Evolutionary conservation across 305 asterid species (phyloP).

Genomic region (Fraxinus floribunda): DNA sequence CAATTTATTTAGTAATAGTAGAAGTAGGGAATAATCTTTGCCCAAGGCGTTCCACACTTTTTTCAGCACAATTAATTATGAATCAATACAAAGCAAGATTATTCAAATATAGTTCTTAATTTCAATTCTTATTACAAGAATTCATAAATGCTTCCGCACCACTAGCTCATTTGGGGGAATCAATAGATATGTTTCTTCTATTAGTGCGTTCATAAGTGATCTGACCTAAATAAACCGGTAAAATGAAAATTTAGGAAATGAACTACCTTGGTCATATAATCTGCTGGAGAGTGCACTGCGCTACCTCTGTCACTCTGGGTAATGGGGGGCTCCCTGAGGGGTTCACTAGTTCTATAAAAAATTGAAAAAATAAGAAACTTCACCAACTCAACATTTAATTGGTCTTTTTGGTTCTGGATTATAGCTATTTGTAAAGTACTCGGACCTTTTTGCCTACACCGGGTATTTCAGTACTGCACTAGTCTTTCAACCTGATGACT

Average conservation of each 20-base stretch:
- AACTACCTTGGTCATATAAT: background rate
- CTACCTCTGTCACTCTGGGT: background rate
- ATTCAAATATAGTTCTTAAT: too few species aligned
- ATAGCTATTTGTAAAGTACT: constrained; percentile 8
- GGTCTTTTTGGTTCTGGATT: constrained; percentile 7
- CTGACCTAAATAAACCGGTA: background rate
- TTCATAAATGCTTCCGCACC: too few species aligned
- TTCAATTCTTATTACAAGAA: too few species aligned
- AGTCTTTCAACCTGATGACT: background rate
- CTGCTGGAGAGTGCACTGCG: background rate
- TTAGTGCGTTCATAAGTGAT: background rate
- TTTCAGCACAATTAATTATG: too few species aligned
- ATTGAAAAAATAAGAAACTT: background rate
- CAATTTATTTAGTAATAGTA: background rate
- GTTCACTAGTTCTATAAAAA: background rate
- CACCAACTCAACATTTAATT: background rate
- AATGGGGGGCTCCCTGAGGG: background rate
- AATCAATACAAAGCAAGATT: too few species aligned
- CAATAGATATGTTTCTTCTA: background rate
- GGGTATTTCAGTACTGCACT: constrained; percentile 6
- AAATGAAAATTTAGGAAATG: background rate
- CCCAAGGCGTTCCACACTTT: too few species aligned
- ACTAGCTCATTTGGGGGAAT: background rate
- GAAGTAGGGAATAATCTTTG: too few species aligned
- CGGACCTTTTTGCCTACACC: background rate